Evolutionary conservation across 2,329 filamentous ascomycete genomes (phyloP), one percentile per base, ranked within the genome.

Genomic region (Massarina eburnea): DNA sequence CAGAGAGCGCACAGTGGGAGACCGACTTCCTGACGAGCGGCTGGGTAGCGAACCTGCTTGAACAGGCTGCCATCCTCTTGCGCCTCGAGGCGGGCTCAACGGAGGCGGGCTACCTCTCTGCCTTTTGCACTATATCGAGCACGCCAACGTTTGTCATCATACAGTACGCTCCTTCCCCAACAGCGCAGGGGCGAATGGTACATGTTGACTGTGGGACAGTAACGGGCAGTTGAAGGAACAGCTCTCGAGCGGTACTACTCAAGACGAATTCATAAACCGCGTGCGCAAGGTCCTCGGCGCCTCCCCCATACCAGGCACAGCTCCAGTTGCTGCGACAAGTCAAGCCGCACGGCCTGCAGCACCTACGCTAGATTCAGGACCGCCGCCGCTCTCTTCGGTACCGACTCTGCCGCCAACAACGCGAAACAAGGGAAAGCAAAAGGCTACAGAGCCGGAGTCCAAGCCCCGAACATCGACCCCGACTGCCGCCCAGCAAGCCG

Each of bases 91-190:
- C 85, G 15, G 88, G 85, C 18, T 91, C 88, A 2, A 81, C 87
- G 54, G 91, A 96, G 73, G 90, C 90, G 8, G 84, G 81, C 5
- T 95, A 90, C 61, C 76, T 97, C 12, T 81, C 85, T 8, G 88
- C 89, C 36, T 88, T 96, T 60, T 95, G 89, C 59, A 88, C 89
- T 0, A 75, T 96, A n/a, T 80, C 82, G 1, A 83, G 83, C 55
- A 83, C 83, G n/a, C 91, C 92, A 0, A 87, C 87, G 1, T 72
- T 96, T 8, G 80, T 96, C 14, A 76, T 95, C 17, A 91, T 96
- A 57, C 83, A 85, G 81, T 86, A 73, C 14, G 50, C n/a, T n/a
- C n/a, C n/a, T n/a, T n/a, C n/a, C n/a, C n/a, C n/a, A n/a, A n/a
- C n/a, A n/a, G n/a, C n/a, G n/a, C n/a, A n/a, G n/a, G n/a, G n/a